These are phyloP conservation scores for Gastrolobium bilobum DNA, from an alignment of 306 rosid species.

Conservation along the genomic window DNA sequence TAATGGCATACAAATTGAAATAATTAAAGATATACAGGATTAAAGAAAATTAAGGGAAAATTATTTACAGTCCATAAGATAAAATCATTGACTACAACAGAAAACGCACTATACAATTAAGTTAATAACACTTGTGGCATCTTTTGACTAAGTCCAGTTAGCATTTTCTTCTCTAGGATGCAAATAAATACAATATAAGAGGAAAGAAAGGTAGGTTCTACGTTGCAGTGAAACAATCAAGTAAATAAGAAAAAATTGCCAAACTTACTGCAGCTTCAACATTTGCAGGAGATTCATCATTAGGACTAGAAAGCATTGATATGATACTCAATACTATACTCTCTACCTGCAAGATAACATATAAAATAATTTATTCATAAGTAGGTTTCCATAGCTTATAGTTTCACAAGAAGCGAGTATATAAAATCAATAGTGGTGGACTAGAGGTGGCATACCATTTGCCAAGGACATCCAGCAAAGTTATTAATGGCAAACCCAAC, in stretches of 20 bases:
- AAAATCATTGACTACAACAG: background rate
- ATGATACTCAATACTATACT: conserved; percentile 98
- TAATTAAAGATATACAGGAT: conserved; percentile 10
- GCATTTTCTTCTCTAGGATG: conserved; percentile 35
- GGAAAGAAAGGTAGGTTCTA: background rate
- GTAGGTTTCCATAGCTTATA: conserved; percentile 12
- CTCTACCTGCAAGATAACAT: conserved; percentile 82
- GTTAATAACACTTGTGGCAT: background rate
- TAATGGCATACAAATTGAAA: background rate
- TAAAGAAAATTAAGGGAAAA: conserved; percentile 10
- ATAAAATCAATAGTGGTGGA: conserved; percentile 14
- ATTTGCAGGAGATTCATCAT: conserved; percentile 99
- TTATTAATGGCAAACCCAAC: conserved; percentile 40
- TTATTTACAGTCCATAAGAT: background rate
- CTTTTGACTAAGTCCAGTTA: background rate
- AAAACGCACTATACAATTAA: conserved; percentile 11
- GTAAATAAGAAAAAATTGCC: conserved; percentile 15
- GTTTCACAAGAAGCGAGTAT: conserved; percentile 14
- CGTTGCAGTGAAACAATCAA: conserved; percentile 12
- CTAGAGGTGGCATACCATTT: conserved; percentile 26
- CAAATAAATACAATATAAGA: conserved; percentile 19
- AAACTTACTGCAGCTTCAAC: conserved; percentile 98
- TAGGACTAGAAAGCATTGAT: conserved; percentile 97
- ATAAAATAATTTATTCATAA: background rate
- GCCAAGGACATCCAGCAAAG: conserved; percentile 38